A percentile compares a stretch with the other conserved stretches of the same genome.
Evolutionary conservation across 2,329 filamentous ascomycete species (phyloP).

Genomic region (Colletotrichum graminicola): DNA sequence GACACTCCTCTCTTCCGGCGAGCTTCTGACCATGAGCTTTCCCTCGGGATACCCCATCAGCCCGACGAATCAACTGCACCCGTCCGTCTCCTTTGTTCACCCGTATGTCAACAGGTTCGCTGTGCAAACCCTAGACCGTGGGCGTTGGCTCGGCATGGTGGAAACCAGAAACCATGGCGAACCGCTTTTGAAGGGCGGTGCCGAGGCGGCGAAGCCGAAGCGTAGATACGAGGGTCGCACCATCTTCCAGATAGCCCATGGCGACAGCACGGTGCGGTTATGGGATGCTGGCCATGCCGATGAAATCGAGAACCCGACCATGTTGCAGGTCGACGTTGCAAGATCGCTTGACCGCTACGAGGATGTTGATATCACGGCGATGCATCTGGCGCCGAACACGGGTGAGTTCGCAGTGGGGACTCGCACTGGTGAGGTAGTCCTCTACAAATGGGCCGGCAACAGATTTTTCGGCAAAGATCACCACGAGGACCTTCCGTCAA

Average conservation of each 20-base stretch:
- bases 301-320: constrained; percentile 86
- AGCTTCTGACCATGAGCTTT: constrained; percentile 90
- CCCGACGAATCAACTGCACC: constrained; percentile 92
- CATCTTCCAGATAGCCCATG: constrained; percentile 87
- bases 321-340: constrained; percentile 88
- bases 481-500: constrained; percentile 60
- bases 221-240: constrained; percentile 87
- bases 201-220: constrained; percentile 75
- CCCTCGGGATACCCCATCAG: constrained; percentile 91
- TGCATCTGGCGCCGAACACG: constrained; percentile 83
- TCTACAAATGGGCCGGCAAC: constrained; percentile 92
- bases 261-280: constrained; percentile 89
- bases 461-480: constrained; percentile 75
- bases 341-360: constrained; percentile 84
- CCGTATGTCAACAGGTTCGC: constrained; percentile 84
- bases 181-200: constrained; percentile 82
- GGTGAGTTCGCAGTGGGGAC: constrained; percentile 89
- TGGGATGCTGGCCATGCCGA: constrained; percentile 95
- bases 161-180: constrained; percentile 86
- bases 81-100: constrained; percentile 88
- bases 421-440: constrained; percentile 82
- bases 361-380: constrained; percentile 80
- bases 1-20: constrained; percentile 84
- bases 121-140: constrained; percentile 80
- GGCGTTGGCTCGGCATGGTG: constrained; percentile 90